Evolutionary conservation across 2,329 filamentous ascomycete genomes (phyloP).

Genomic region (Zopfia rhizophila): DNA sequence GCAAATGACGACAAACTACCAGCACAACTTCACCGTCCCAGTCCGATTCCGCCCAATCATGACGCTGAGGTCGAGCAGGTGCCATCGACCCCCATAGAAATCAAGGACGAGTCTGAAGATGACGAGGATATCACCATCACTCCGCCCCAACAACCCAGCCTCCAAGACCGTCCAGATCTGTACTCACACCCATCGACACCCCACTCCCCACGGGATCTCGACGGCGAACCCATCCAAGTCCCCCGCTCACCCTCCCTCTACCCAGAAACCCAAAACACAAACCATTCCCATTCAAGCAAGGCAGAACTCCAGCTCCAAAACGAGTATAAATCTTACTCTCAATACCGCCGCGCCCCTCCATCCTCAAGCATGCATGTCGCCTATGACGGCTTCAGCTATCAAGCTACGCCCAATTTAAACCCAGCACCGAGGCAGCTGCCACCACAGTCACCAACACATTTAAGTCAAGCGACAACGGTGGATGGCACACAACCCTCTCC

Average conservation of each 20-base stretch:
- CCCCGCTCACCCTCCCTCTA: slow-evolving; percentile 30
- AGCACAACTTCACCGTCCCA: slow-evolving; percentile 11
- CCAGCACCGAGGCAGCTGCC: not conserved
- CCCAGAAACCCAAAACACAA: slow-evolving; percentile 32
- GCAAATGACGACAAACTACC: slow-evolving; percentile 6
- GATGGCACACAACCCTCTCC: slow-evolving; percentile 13
- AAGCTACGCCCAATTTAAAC: slow-evolving; percentile 29
- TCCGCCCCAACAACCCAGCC: slow-evolving; percentile 7
- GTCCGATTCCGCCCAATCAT: slow-evolving; percentile 28
- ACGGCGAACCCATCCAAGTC: slow-evolving; percentile 33
- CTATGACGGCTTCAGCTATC: slow-evolving; percentile 40
- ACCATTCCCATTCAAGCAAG: slow-evolving; percentile 41
- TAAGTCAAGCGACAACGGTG: slow-evolving; percentile 48
- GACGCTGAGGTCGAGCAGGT: not conserved
- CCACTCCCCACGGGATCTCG: slow-evolving; percentile 25
- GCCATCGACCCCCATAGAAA: slow-evolving; percentile 35
- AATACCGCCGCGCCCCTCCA: slow-evolving; percentile 30
- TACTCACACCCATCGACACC: slow-evolving; percentile 2
- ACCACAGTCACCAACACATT: slow-evolving; percentile 14
- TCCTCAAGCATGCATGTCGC: slow-evolving; percentile 42
- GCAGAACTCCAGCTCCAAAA: slow-evolving; percentile 46
- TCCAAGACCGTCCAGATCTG: slow-evolving; percentile 1
- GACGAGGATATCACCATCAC: slow-evolving; percentile 15
- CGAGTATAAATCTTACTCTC: slow-evolving; percentile 45
- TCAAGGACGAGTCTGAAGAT: slow-evolving; percentile 29